Percentiles rank a stretch among this genome's conserved stretches.
phyloP scores from a whole-genome alignment of 805 yeast genomes.

The Candida loeiensis region DNA sequence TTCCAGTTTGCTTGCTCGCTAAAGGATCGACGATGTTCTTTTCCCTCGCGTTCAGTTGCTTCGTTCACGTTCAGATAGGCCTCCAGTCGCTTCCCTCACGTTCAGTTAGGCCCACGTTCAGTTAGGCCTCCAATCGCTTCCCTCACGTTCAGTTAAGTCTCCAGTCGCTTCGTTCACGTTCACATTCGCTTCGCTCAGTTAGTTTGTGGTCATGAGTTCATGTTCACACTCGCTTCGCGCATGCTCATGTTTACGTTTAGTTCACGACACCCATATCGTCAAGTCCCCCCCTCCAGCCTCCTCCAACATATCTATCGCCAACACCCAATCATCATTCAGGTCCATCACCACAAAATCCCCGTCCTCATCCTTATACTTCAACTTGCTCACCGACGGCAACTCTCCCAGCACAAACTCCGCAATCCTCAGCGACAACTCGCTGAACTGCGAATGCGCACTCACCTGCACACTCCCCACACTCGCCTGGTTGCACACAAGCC shows the following conservation, averaged over 20 bases:
- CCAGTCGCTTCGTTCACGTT: no score
- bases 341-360: conserved; percentile 87
- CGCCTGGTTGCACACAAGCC: conserved; percentile 30
- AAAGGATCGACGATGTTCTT: no score
- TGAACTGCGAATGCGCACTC: conserved; percentile 26
- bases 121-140: no score
- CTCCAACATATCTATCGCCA: conserved; percentile 66
- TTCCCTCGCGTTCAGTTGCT: no score
- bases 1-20: no score
- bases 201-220: no score
- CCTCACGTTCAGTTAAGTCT: no score
- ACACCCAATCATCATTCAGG: conserved; percentile 81
- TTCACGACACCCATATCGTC: conserved; percentile 41
- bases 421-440: conserved; percentile 64
- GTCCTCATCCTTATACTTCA: conserved; percentile 90
- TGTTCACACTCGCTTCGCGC: no score
- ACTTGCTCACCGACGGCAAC: conserved; percentile 48
- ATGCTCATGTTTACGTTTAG: background rate
- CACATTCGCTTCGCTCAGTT: no score
- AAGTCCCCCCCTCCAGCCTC: conserved; percentile 27
- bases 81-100: no score
- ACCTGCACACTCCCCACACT: conserved; percentile 31
- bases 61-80: no score
- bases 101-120: no score
- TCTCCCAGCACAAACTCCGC: conserved; percentile 47